Conservation (phyloP, 192 early-diverging fungal genomes). For the Coemansia sp. region DNA sequence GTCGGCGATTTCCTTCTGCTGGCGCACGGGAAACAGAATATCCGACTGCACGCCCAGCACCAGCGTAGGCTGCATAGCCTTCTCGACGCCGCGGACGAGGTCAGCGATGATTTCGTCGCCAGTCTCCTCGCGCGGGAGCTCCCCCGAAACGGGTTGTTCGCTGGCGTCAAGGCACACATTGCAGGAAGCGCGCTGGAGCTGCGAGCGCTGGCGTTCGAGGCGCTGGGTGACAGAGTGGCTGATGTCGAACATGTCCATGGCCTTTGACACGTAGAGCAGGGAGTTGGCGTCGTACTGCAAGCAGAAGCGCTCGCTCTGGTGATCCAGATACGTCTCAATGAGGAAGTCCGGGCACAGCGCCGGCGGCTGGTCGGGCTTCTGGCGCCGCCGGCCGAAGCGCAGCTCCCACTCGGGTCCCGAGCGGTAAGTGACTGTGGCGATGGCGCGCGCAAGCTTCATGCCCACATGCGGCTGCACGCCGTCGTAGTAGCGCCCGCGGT, state of each 20-base stretch:
- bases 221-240: slow-evolving; percentile 55
- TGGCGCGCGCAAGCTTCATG: slow-evolving; percentile 94
- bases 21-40: slow-evolving; percentile 92
- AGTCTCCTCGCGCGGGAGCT: slow-evolving; percentile 29
- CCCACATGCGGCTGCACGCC: slow-evolving; percentile 85
- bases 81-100: slow-evolving; percentile 71
- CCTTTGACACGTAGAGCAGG: slow-evolving; percentile 89
- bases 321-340: slow-evolving; percentile 96
- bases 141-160: slow-evolving; percentile 16
- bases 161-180: slow-evolving; percentile 26
- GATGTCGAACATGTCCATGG: slow-evolving; percentile 99
- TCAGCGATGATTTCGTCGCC: slow-evolving; percentile 52
- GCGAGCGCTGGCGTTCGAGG: slow-evolving; percentile 40
- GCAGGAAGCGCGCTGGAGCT: background rate
- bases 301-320: slow-evolving; percentile 94
- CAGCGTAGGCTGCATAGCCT: slow-evolving; percentile 67
- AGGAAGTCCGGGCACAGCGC: slow-evolving; percentile 89
- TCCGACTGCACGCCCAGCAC: slow-evolving; percentile 95
- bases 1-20: slow-evolving; percentile 96
- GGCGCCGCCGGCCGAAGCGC: slow-evolving; percentile 86
- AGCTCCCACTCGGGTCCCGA: slow-evolving; percentile 98
- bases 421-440: slow-evolving; percentile 92
- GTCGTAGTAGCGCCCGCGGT: slow-evolving; percentile 91
- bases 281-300: slow-evolving; percentile 94
- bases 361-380: slow-evolving; percentile 69